A percentile compares a stretch with the other conserved stretches of the same genome.
Conservation (phyloP, 148 eudicot species). For the Suaeda aralocaspica region DNA sequence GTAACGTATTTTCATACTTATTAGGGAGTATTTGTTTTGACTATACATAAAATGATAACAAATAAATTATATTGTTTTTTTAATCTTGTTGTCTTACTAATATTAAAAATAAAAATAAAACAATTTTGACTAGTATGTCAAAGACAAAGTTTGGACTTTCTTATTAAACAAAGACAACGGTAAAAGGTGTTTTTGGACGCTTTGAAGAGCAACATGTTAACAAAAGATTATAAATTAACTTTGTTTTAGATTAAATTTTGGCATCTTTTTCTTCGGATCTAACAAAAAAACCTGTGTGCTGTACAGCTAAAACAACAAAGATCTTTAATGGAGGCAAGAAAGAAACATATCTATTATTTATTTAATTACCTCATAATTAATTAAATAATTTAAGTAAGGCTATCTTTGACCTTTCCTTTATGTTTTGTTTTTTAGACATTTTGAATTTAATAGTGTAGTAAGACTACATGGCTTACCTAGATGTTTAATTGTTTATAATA, state of each 20-base stretch:
- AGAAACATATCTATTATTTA: background rate
- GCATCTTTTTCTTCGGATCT: slow-evolving; percentile 71
- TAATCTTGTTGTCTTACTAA: too few relatives aligned
- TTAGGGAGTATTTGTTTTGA: too few relatives aligned
- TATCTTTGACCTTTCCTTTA: slow-evolving; percentile 2
- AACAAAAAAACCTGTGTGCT: slow-evolving; percentile 40
- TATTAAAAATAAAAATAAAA: too few relatives aligned
- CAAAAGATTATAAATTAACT: background rate
- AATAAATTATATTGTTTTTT: too few relatives aligned
- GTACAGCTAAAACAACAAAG: slow-evolving; percentile 12
- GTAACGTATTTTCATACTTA: too few relatives aligned
- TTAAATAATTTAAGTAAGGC: background rate
- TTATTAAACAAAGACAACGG: background rate
- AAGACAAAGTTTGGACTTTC: background rate
- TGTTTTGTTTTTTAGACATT: too few relatives aligned
- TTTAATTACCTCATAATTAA: background rate
- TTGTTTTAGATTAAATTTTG: slow-evolving; percentile 19
- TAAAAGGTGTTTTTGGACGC: slow-evolving; percentile 12
- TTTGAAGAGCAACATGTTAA: background rate
- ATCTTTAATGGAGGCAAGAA: slow-evolving; percentile 4
- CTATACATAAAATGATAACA: too few relatives aligned
- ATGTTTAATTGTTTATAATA: slow-evolving; percentile 21
- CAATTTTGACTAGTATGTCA: slow-evolving; percentile 3
- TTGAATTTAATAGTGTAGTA: background rate
- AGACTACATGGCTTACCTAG: background rate